phyloP scores from a whole-genome alignment of 2,329 filamentous ascomycete species.

The Botryotinia globosa region DNA sequence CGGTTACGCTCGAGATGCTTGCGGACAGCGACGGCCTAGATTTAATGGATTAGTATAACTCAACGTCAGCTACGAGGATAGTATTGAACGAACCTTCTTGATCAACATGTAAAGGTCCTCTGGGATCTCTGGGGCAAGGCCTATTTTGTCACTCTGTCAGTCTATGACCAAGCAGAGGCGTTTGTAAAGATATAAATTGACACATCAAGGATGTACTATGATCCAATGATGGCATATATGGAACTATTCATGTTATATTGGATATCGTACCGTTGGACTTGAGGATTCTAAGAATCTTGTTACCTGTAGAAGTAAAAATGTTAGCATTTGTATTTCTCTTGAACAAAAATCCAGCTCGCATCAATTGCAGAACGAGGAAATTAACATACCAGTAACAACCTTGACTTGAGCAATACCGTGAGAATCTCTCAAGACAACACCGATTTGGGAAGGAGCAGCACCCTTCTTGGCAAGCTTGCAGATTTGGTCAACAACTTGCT shows the following conservation, averaged over 20 bases:
- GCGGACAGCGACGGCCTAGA: slow-evolving; percentile 86
- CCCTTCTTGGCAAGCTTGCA: slow-evolving; percentile 99
- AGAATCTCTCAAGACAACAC: slow-evolving; percentile 96
- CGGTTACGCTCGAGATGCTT: slow-evolving; percentile 99
- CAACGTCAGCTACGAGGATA: neutral
- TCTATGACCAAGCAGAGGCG: slow-evolving; percentile 87
- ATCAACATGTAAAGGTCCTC: slow-evolving; percentile 99
- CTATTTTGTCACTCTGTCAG: slow-evolving; percentile 86
- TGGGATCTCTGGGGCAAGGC: slow-evolving; percentile 96
- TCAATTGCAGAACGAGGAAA: neutral
- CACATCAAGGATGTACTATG: slow-evolving; percentile 28
- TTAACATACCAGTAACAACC: slow-evolving; percentile 81
- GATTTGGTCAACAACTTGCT: slow-evolving; percentile 98
- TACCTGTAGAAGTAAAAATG: slow-evolving; percentile 58
- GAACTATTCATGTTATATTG: slow-evolving; percentile 26
- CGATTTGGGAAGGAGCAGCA: slow-evolving; percentile 96
- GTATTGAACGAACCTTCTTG: slow-evolving; percentile 77
- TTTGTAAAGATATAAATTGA: slow-evolving; percentile 32
- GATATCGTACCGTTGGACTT: slow-evolving; percentile 87
- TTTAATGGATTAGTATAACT: slow-evolving; percentile 27
- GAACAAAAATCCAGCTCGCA: neutral
- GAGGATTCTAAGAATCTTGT: slow-evolving; percentile 99
- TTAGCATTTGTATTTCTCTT: slow-evolving; percentile 25
- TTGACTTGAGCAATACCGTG: slow-evolving; percentile 98
- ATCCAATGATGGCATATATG: slow-evolving; percentile 38